Percentiles rank a stretch among this genome's conserved stretches.
phyloP scores from a whole-genome alignment of 495 filamentous ascomycete genomes.

The Tuber brumale region DNA sequence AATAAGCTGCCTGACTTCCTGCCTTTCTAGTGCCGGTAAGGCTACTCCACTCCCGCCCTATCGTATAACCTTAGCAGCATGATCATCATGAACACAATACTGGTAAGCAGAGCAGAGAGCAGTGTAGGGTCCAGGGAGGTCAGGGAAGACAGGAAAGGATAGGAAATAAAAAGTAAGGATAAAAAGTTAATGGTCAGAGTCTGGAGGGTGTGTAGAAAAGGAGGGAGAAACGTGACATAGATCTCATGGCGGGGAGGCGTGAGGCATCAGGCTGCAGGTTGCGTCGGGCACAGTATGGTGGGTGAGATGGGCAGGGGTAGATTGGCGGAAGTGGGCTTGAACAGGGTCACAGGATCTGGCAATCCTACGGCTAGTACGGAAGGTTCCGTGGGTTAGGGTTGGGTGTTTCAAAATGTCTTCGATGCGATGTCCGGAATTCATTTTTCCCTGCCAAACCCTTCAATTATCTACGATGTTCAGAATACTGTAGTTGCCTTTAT shows the following conservation, averaged over 20 bases:
- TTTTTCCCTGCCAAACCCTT: no score
- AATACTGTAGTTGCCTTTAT: not conserved
- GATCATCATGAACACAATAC: not conserved
- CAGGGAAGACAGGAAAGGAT: not conserved
- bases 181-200: not conserved
- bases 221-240: not conserved
- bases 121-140: not conserved
- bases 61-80: not conserved
- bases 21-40: not conserved
- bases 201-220: not conserved
- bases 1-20: not conserved
- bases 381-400: not conserved
- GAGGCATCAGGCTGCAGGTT: not conserved
- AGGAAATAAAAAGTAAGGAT: not conserved
- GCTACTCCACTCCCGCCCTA: slow-evolving; percentile 3
- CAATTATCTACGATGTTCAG: not conserved
- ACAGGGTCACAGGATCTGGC: not conserved
- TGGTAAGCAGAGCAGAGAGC: not conserved
- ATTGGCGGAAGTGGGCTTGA: not conserved
- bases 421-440: not conserved
- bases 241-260: not conserved
- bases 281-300: not conserved
- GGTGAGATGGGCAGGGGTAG: not conserved
- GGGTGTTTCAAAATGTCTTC: not conserved
- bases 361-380: not conserved